Conservation (phyloP, 495 filamentous ascomycete genomes). For the Xylona heveae region DNA sequence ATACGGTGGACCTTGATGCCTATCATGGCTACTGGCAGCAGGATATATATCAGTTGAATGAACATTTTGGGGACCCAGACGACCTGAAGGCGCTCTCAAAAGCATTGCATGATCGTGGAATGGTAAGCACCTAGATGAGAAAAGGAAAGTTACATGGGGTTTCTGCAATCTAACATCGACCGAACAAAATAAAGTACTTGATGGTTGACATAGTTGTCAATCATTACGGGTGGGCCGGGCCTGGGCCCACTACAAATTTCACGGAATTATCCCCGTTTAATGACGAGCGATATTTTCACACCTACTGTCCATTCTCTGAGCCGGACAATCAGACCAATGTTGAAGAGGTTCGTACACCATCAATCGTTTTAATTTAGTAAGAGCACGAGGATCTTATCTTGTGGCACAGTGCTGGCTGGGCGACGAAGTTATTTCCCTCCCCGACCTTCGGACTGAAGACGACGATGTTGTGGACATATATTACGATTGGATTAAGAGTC, state of each 20-base stretch:
- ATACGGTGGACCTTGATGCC: constrained; percentile 10
- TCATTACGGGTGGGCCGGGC: constrained; percentile 46
- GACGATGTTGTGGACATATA: constrained; percentile 31
- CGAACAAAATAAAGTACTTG: constrained; percentile 29
- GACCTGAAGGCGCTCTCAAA: constrained; percentile 38
- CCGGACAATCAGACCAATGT: constrained; percentile 31
- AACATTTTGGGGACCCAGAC: constrained; percentile 40
- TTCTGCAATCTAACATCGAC: too few species aligned
- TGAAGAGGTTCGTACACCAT: too few species aligned
- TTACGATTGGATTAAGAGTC: constrained; percentile 39
- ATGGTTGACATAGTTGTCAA: constrained; percentile 72
- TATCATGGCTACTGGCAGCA: constrained; percentile 68
- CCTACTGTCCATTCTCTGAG: constrained; percentile 38
- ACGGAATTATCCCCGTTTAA: constrained; percentile 43
- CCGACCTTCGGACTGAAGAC: constrained; percentile 48
- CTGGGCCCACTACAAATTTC: constrained; percentile 33
- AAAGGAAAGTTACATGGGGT: too few species aligned
- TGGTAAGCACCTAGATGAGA: constrained; percentile 20
- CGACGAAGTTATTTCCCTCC: constrained; percentile 35
- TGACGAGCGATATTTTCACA: constrained; percentile 38
- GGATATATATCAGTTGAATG: constrained; percentile 41
- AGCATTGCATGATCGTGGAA: constrained; percentile 37
- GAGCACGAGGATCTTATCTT: too few species aligned
- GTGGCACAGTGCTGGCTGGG: constrained; percentile 40
- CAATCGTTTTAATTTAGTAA: too few species aligned